Evolutionary conservation across 768 basidiomycete species (phyloP).

Genomic region (Hygrophorus pudorinus): DNA sequence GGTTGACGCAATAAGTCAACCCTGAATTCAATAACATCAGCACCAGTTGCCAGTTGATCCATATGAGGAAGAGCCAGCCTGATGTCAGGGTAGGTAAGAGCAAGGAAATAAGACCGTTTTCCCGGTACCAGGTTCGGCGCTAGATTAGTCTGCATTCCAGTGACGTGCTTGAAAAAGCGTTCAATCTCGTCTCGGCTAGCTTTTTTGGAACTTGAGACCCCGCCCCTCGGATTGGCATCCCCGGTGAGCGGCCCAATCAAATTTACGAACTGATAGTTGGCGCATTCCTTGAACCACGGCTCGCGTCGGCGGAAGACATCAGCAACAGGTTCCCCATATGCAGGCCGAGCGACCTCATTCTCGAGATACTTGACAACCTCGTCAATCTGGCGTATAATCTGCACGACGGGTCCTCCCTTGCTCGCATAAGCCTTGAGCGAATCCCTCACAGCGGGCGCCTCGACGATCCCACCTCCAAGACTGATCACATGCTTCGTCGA

Average conservation of each 20-base stretch:
- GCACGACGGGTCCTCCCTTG: constrained; percentile 65
- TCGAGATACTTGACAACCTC: constrained; percentile 78
- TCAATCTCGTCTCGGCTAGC: constrained; percentile 51
- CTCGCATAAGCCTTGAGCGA: constrained; percentile 57
- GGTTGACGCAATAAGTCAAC: constrained; percentile 73
- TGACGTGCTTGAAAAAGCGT: constrained; percentile 86
- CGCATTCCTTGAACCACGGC: constrained; percentile 81
- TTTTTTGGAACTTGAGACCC: too few species aligned
- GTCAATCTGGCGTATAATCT: constrained; percentile 70
- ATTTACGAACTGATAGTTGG: constrained; percentile 79
- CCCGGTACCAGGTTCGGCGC: constrained; percentile 41
- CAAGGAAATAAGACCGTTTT: constrained; percentile 82
- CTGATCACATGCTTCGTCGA: constrained; percentile 66
- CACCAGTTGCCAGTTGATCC: constrained; percentile 68
- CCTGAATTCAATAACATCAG: constrained; percentile 89
- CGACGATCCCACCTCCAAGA: constrained; percentile 92
- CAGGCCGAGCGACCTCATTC: constrained; percentile 69
- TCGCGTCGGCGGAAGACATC: constrained; percentile 77
- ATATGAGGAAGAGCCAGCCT: constrained; percentile 57
- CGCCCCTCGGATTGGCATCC: constrained; percentile 9
- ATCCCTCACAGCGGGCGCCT: constrained; percentile 66
- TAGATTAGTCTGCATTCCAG: constrained; percentile 59
- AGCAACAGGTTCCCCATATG: constrained; percentile 78
- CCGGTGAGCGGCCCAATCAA: constrained; percentile 32
- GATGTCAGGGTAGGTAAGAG: constrained; percentile 86